Evolutionary conservation across 83 land plant genomes (phyloP).

Genomic region (Diphasiastrum complanatum): DNA sequence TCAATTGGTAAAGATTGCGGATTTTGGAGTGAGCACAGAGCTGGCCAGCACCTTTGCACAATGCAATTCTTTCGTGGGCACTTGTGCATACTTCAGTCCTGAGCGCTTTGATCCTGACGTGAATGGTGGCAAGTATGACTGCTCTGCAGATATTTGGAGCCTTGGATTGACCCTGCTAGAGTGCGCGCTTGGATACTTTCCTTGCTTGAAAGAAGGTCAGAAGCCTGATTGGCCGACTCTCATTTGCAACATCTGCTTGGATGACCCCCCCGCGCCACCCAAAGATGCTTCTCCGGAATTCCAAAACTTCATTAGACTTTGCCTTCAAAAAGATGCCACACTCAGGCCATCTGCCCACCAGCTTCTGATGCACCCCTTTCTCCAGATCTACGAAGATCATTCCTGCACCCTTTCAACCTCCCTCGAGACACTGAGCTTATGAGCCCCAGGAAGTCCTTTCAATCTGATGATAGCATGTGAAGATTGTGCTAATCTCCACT

Average conservation of each 20-base stretch:
- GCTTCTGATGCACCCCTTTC: conserved; percentile 33
- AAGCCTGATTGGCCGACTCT: conserved; percentile 43
- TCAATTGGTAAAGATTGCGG: conserved; percentile 43
- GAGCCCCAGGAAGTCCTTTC: too few species aligned
- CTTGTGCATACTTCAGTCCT: conserved; percentile 47
- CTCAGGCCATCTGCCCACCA: conserved; percentile 29
- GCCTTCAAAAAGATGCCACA: conserved; percentile 29
- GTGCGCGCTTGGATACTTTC: conserved; percentile 37
- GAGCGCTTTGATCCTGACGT: conserved; percentile 44
- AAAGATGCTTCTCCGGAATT: conserved; percentile 39
- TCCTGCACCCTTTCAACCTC: too few species aligned
- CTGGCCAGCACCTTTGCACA: conserved; percentile 33
- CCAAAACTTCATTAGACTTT: conserved; percentile 29
- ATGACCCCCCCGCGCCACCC: conserved; percentile 40
- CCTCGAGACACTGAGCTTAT: too few species aligned
- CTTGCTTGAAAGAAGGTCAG: conserved; percentile 31
- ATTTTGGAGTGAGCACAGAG: conserved; percentile 43
- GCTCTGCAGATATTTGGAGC: conserved; percentile 43
- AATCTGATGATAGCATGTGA: too few species aligned
- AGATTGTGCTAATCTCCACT: too few species aligned
- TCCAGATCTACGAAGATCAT: too few species aligned
- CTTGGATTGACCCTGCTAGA: conserved; percentile 39
- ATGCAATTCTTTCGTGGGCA: conserved; percentile 40
- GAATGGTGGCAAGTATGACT: conserved; percentile 34
- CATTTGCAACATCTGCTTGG: conserved; percentile 35